These are phyloP conservation scores for Phyllosticta ampelicida DNA, from an alignment of 2,329 filamentous ascomycete species.

Conservation along the genomic window DNA sequence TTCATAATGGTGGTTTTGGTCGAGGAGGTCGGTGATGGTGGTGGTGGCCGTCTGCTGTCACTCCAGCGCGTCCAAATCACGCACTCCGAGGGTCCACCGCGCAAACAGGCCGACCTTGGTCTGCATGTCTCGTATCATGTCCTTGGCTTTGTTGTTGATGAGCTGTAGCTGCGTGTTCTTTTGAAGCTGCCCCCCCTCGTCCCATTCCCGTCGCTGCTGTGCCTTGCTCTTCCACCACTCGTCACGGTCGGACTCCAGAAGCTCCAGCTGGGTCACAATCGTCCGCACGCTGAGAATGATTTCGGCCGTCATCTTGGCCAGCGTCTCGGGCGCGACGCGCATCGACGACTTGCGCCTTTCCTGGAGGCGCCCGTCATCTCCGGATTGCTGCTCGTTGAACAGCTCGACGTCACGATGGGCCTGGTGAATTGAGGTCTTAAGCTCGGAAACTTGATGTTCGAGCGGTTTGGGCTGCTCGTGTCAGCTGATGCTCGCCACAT, in stretches of 20 bases:
- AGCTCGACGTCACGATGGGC: constrained; percentile 3
- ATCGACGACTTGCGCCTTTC: not conserved
- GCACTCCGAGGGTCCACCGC: not conserved
- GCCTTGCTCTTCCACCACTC: constrained; percentile 7
- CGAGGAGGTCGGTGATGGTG: too few species aligned
- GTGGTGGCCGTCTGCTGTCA: not conserved
- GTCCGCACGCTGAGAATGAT: not conserved
- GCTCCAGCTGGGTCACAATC: not conserved
- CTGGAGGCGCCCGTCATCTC: not conserved
- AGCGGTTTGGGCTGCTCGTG: constrained; percentile 5
- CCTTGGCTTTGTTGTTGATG: not conserved
- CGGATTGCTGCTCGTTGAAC: not conserved
- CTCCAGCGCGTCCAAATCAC: not conserved
- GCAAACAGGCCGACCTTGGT: constrained; percentile 3
- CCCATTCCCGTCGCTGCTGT: not conserved
- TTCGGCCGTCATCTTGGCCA: not conserved
- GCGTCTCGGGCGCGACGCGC: not conserved
- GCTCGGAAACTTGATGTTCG: not conserved
- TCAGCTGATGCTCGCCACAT: not conserved
- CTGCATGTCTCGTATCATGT: constrained; percentile 8
- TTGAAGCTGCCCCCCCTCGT: not conserved
- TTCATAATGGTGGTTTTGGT: not conserved
- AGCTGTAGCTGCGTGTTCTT: not conserved
- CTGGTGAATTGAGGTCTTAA: not conserved
- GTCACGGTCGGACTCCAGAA: constrained; percentile 1